phyloP scores from a whole-genome alignment of 2,329 filamentous ascomycete species.

The Cordyceps cateniannulata region DNA sequence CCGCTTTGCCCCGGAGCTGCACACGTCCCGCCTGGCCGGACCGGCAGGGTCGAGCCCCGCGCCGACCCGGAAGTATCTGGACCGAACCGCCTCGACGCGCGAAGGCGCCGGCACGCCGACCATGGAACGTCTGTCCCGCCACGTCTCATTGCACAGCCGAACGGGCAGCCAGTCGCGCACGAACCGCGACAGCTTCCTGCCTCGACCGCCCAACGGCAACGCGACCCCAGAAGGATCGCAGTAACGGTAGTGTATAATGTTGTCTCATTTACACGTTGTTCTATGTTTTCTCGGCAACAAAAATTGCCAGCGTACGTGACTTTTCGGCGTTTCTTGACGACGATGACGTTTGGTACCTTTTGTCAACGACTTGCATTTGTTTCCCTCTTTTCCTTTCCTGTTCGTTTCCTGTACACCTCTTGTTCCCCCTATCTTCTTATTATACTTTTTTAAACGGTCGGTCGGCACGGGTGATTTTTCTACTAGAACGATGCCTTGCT shows the following conservation, averaged over 20 bases:
- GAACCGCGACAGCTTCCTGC: slow-evolving; percentile 45
- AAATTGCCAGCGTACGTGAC: background rate
- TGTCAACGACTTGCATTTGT: background rate
- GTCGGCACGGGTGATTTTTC: background rate
- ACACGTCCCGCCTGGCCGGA: slow-evolving; percentile 37
- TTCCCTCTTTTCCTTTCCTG: background rate
- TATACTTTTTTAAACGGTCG: background rate
- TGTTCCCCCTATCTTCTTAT: background rate
- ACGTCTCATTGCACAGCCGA: slow-evolving; percentile 22
- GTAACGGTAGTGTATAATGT: background rate
- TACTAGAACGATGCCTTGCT: background rate
- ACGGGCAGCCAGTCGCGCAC: slow-evolving; percentile 32
- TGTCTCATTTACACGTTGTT: background rate
- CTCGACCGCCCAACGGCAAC: slow-evolving; percentile 31
- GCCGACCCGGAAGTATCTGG: slow-evolving; percentile 7
- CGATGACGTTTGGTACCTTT: background rate
- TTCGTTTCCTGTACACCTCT: slow-evolving; percentile 5
- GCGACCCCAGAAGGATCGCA: background rate
- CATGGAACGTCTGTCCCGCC: slow-evolving; percentile 30
- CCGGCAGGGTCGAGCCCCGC: slow-evolving; percentile 18
- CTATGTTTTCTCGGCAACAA: background rate
- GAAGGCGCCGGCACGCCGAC: slow-evolving; percentile 13
- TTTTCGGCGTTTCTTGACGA: slow-evolving; percentile 1
- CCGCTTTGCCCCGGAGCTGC: slow-evolving; percentile 42
- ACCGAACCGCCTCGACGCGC: slow-evolving; percentile 9